Percentiles rank a stretch among this genome's conserved stretches.
Conservation (phyloP, 75 land plant genomes). For the Pinus tabuliformis region DNA sequence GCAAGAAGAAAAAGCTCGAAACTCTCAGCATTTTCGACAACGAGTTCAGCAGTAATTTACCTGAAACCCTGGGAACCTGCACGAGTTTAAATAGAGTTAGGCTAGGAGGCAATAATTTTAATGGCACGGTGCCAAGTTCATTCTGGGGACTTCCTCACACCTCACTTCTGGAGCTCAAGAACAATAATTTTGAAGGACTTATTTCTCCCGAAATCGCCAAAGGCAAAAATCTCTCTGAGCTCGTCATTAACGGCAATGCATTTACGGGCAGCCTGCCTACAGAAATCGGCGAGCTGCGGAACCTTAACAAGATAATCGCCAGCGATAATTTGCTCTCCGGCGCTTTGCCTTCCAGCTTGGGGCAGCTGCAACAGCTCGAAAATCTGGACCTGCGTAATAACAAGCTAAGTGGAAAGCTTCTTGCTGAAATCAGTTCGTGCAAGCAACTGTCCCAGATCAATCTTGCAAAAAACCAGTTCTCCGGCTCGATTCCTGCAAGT, state of each 20-base stretch:
- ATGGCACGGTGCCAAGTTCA: constrained; percentile 45
- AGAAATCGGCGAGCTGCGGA: constrained; percentile 38
- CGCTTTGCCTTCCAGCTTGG: constrained; percentile 29
- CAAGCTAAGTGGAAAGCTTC: constrained; percentile 36
- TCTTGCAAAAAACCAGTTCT: constrained; percentile 35
- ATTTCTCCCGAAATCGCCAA: constrained; percentile 42
- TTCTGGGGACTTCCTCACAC: constrained; percentile 65
- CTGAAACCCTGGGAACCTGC: constrained; percentile 46
- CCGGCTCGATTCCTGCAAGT: constrained; percentile 44
- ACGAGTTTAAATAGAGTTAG: constrained; percentile 46
- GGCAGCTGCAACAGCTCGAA: constrained; percentile 15
- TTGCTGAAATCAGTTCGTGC: constrained; percentile 25
- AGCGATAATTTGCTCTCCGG: constrained; percentile 35
- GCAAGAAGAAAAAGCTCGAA: constrained; percentile 45
- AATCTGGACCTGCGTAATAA: constrained; percentile 43
- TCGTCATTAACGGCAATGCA: constrained; percentile 9
- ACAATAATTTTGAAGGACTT: constrained; percentile 47
- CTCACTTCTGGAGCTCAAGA: constrained; percentile 49
- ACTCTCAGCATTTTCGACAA: constrained; percentile 63
- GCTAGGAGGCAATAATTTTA: constrained; percentile 37
- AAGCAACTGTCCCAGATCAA: constrained; percentile 55
- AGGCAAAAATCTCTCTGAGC: constrained; percentile 33
- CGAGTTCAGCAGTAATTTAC: constrained; percentile 51
- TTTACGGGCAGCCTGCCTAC: constrained; percentile 53
- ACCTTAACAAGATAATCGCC: constrained; percentile 32